Evolutionary conservation across 2,329 filamentous ascomycete species (phyloP).

Genomic region (Fusarium sp.): DNA sequence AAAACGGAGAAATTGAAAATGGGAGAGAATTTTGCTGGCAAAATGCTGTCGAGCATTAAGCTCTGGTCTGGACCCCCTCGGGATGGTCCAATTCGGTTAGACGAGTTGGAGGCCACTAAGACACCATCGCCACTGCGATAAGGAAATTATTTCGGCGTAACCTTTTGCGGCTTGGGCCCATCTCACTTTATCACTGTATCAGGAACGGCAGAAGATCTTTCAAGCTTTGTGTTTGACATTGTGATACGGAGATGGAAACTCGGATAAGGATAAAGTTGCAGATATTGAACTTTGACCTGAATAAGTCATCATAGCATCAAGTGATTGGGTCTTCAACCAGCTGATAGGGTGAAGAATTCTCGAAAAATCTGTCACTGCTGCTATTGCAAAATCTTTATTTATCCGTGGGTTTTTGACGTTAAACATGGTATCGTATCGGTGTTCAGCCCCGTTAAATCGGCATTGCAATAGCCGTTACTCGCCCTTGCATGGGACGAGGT

Average conservation of each 20-base stretch:
- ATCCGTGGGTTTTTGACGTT: neutral
- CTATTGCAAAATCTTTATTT: neutral
- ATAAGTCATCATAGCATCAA: too few relatives aligned
- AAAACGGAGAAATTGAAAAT: slow-evolving; percentile 9
- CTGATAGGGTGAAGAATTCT: neutral
- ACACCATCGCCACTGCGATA: slow-evolving; percentile 30
- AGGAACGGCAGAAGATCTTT: slow-evolving; percentile 4
- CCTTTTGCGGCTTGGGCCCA: slow-evolving; percentile 37
- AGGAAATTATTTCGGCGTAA: slow-evolving; percentile 32
- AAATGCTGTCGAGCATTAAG: slow-evolving; percentile 15
- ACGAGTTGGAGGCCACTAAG: slow-evolving; percentile 33
- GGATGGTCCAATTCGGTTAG: slow-evolving; percentile 37
- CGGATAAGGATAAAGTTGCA: too few relatives aligned
- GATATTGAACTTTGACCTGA: neutral
- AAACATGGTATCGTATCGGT: neutral
- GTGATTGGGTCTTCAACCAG: too few relatives aligned
- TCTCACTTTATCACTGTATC: slow-evolving; percentile 12
- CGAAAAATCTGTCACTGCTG: neutral
- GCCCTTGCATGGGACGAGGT: slow-evolving; percentile 26
- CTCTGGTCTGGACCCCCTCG: slow-evolving; percentile 26
- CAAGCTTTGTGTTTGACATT: slow-evolving; percentile 1
- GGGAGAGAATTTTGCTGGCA: slow-evolving; percentile 15
- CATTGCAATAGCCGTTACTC: slow-evolving; percentile 17
- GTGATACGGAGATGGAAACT: neutral
- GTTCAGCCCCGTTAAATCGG: slow-evolving; percentile 16